A percentile compares a stretch with the other conserved stretches of the same genome.
These are phyloP conservation scores for Camelina neglecta DNA, from an alignment of 345 rosid genomes.

Conservation along the genomic window DNA sequence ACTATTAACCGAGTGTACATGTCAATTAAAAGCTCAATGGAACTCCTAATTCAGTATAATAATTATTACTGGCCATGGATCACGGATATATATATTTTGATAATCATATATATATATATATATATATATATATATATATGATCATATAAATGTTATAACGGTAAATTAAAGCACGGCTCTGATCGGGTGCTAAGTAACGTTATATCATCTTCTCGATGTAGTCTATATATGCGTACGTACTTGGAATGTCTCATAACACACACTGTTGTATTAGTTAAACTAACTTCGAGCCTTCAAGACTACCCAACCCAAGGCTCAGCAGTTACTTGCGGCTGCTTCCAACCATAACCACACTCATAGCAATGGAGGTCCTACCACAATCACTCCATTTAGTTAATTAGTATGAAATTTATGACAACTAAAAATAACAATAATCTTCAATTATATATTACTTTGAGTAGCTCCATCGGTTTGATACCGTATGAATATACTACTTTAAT, in stretches of 20 bases:
- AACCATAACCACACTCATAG: constrained; percentile 41
- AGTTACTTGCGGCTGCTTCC: neutral
- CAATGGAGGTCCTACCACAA: constrained; percentile 36
- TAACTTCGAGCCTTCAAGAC: constrained; percentile 6
- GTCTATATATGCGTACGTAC: neutral
- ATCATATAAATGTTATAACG: neutral
- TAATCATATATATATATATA: too few relatives aligned
- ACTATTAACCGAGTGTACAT: neutral
- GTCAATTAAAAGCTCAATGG: neutral
- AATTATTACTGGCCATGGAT: constrained; percentile 3
- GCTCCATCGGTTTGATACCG: too few relatives aligned
- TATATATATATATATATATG: too few relatives aligned
- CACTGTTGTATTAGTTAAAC: neutral
- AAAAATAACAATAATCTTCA: neutral
- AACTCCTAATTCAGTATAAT: neutral
- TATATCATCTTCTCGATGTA: neutral
- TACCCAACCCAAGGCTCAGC: constrained; percentile 4
- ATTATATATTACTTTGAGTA: neutral
- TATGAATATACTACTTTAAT: too few relatives aligned
- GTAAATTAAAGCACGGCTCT: neutral
- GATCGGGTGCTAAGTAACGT: neutral
- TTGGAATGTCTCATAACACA: constrained; percentile 7
- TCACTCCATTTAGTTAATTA: neutral
- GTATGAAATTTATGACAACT: neutral
- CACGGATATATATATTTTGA: too few relatives aligned